phyloP scores from a whole-genome alignment of 345 rosid genomes.

The Rhodomyrtus tomentosa region DNA sequence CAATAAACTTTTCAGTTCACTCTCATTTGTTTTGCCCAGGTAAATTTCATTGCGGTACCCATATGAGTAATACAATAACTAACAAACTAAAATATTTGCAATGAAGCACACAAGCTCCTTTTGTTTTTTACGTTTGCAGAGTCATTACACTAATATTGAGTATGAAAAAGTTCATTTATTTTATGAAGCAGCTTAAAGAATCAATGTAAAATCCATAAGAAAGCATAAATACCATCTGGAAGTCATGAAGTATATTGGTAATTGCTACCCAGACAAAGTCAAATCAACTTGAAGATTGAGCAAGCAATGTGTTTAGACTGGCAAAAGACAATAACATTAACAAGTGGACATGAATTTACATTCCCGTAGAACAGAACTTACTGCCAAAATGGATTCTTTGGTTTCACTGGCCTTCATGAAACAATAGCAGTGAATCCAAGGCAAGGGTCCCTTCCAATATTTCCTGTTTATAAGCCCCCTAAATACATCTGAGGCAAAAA shows the following conservation, averaged over 20 bases:
- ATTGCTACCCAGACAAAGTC: not conserved
- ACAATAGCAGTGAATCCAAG: slow-evolving; percentile 86
- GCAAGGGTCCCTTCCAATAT: slow-evolving; percentile 70
- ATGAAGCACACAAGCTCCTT: not conserved
- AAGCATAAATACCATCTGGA: not conserved
- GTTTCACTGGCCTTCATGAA: slow-evolving; percentile 78
- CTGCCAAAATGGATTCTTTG: slow-evolving; percentile 42
- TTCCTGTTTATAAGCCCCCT: slow-evolving; percentile 38
- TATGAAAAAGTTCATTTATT: not conserved
- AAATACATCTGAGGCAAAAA: slow-evolving; percentile 53
- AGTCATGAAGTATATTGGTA: not conserved
- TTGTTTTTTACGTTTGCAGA: not conserved
- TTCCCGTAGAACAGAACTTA: slow-evolving; percentile 16
- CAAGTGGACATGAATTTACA: not conserved
- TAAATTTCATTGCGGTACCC: not conserved
- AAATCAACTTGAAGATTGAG: not conserved
- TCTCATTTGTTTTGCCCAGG: not conserved
- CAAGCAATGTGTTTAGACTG: not conserved
- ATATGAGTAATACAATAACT: not conserved
- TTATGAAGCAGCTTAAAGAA: not conserved
- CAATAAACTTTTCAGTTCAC: not conserved
- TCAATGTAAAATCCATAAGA: not conserved
- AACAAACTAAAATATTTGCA: no score
- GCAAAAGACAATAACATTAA: not conserved
- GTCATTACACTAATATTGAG: not conserved